Percentiles rank a stretch among this genome's conserved stretches.
These are phyloP conservation scores for Tylopilus intermedius DNA, from an alignment of 768 basidiomycete genomes.

Conservation along the genomic window DNA sequence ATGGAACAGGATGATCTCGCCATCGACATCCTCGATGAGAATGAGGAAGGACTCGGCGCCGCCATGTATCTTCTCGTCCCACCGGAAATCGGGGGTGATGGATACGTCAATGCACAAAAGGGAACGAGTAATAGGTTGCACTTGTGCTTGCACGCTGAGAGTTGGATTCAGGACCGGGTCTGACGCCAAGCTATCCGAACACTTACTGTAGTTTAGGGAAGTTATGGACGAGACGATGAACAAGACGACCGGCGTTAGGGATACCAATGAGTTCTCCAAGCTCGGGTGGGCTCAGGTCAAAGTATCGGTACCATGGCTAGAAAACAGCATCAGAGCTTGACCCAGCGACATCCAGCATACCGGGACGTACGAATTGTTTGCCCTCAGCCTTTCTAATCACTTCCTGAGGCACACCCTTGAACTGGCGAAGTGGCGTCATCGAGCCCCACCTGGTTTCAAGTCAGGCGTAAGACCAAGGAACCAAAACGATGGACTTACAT, in stretches of 20 bases:
- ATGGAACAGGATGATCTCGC: constrained; percentile 93
- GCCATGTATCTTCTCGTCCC: constrained; percentile 94
- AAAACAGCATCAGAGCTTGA: neutral
- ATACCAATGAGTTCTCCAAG: constrained; percentile 94
- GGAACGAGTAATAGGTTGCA: constrained; percentile 92
- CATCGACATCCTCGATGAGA: constrained; percentile 94
- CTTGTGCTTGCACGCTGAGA: constrained; percentile 81
- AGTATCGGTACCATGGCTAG: constrained; percentile 95
- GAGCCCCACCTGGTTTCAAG: constrained; percentile 76
- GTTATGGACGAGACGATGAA: constrained; percentile 89
- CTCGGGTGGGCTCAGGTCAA: constrained; percentile 86
- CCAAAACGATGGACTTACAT: constrained; percentile 47
- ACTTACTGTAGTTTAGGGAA: constrained; percentile 92
- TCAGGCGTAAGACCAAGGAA: neutral
- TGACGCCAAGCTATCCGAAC: neutral
- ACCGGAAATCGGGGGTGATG: constrained; percentile 95
- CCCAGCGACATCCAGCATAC: neutral
- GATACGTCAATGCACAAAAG: constrained; percentile 89
- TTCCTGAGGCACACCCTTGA: constrained; percentile 83
- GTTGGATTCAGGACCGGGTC: neutral
- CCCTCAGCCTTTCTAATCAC: constrained; percentile 89
- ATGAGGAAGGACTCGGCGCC: constrained; percentile 87
- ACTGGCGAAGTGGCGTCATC: constrained; percentile 96
- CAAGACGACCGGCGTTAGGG: constrained; percentile 86
- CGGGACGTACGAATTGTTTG: constrained; percentile 82